Conservation (phyloP, 371 early-diverging fungal species). For the Lichtheimia corymbifera region DNA sequence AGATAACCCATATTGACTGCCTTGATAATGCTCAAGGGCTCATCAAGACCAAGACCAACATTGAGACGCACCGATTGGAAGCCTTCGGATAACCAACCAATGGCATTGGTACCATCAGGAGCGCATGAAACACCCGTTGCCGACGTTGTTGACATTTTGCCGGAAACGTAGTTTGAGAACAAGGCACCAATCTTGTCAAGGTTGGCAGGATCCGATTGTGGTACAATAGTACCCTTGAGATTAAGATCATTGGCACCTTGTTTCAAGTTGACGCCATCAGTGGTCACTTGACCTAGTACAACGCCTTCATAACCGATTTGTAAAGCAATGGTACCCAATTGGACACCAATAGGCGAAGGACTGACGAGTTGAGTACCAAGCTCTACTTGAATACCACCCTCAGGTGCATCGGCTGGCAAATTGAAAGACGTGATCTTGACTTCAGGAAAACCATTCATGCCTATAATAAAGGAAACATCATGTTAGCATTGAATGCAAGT, state of each 20-base stretch:
- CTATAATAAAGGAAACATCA: slow-evolving; percentile 15
- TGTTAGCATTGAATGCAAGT: neutral
- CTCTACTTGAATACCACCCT: slow-evolving; percentile 55
- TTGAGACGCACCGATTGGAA: slow-evolving; percentile 50
- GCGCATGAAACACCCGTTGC: slow-evolving; percentile 56
- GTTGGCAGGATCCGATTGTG: slow-evolving; percentile 41
- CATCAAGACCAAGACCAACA: slow-evolving; percentile 38
- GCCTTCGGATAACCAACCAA: slow-evolving; percentile 52
- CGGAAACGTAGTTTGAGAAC: slow-evolving; percentile 54
- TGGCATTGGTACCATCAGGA: slow-evolving; percentile 49
- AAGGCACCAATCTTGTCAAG: slow-evolving; percentile 41
- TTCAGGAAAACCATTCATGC: slow-evolving; percentile 53
- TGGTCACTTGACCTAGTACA: slow-evolving; percentile 45
- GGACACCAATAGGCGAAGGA: slow-evolving; percentile 58
- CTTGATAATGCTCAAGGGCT: slow-evolving; percentile 51
- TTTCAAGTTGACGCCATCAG: slow-evolving; percentile 38
- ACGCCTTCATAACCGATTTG: slow-evolving; percentile 45
- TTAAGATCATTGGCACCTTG: slow-evolving; percentile 48
- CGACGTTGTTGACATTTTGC: slow-evolving; percentile 39
- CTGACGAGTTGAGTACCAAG: slow-evolving; percentile 52
- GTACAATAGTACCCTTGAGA: slow-evolving; percentile 48
- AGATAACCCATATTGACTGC: slow-evolving; percentile 54
- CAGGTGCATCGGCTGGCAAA: slow-evolving; percentile 52
- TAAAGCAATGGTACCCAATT: slow-evolving; percentile 53
- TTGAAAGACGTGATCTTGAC: slow-evolving; percentile 54